phyloP scores from a whole-genome alignment of 1,284 basidiomycete genomes.

The Ustilago cynodontis region DNA sequence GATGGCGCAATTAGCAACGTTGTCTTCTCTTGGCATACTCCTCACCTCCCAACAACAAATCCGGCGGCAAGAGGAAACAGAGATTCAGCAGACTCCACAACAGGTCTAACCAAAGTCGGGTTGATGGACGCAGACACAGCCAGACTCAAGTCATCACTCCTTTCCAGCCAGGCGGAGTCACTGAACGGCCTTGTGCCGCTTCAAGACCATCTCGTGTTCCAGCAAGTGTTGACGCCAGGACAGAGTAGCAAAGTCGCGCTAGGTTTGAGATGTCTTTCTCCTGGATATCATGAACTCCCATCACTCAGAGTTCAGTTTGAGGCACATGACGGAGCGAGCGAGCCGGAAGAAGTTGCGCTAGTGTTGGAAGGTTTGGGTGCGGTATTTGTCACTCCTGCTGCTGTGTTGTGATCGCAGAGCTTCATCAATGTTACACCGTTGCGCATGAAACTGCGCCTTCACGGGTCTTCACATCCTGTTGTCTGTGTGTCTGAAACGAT shows the following conservation, averaged over 20 bases:
- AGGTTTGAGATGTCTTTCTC: constrained; percentile 25
- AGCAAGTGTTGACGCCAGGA: neutral
- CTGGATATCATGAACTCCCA: constrained; percentile 24
- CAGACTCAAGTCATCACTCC: constrained; percentile 10
- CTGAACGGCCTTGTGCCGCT: constrained; percentile 23
- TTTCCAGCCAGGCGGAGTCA: constrained; percentile 13
- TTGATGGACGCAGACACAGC: constrained; percentile 37
- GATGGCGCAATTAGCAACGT: constrained; percentile 15
- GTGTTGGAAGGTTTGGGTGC: constrained; percentile 22
- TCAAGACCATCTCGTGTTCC: constrained; percentile 7
- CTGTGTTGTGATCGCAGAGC: neutral
- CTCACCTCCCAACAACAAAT: neutral
- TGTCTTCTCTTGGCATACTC: constrained; percentile 12
- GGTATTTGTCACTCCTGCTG: constrained; percentile 26
- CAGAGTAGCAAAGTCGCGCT: constrained; percentile 20
- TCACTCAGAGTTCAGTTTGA: constrained; percentile 10
- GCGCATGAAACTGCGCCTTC: no score
- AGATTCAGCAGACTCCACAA: constrained; percentile 17
- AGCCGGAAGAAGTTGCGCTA: neutral
- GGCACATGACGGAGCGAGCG: neutral
- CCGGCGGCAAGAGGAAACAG: neutral
- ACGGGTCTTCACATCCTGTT: no score
- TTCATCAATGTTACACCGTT: no score
- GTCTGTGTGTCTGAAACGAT: no score
- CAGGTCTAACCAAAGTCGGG: constrained; percentile 3